Evolutionary conservation across 768 basidiomycete species (phyloP).

Genomic region (Agrocybe chaxingu): DNA sequence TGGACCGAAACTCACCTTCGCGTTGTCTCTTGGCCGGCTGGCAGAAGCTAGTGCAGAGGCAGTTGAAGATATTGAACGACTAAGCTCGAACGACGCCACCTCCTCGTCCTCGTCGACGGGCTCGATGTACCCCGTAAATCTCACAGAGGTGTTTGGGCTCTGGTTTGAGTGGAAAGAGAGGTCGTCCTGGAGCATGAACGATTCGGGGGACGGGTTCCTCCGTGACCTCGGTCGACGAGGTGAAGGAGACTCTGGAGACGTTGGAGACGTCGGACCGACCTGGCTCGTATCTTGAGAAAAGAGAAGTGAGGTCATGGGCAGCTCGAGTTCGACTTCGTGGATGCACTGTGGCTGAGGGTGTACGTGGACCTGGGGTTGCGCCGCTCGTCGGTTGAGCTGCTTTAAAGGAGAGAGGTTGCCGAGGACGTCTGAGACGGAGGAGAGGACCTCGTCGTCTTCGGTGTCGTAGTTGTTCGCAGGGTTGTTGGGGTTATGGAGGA

Average conservation of each 20-base stretch:
- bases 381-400: not conserved
- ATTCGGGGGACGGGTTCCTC: not conserved
- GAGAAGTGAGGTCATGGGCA: conserved; percentile 22
- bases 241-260: not conserved
- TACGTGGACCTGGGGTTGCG: no score
- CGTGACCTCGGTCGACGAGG: not conserved
- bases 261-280: not conserved
- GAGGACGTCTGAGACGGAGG: conserved; percentile 18
- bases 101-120: conserved; percentile 51
- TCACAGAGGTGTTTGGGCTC: conserved; percentile 24
- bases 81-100: conserved; percentile 45
- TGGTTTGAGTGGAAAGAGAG: conserved; percentile 1
- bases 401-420: conserved; percentile 18
- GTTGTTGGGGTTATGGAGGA: conserved; percentile 1
- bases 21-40: not conserved
- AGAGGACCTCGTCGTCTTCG: conserved; percentile 5
- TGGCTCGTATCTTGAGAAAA: conserved; percentile 17
- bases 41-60: not conserved
- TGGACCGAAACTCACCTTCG: not conserved
- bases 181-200: not conserved
- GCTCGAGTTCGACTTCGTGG: conserved; percentile 43
- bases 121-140: conserved; percentile 53
- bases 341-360: conserved; percentile 46
- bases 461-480: no score
- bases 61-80: conserved; percentile 16